phyloP scores from a whole-genome alignment of 2,329 filamentous ascomycete species.

The Drechslerella stenobrocha region DNA sequence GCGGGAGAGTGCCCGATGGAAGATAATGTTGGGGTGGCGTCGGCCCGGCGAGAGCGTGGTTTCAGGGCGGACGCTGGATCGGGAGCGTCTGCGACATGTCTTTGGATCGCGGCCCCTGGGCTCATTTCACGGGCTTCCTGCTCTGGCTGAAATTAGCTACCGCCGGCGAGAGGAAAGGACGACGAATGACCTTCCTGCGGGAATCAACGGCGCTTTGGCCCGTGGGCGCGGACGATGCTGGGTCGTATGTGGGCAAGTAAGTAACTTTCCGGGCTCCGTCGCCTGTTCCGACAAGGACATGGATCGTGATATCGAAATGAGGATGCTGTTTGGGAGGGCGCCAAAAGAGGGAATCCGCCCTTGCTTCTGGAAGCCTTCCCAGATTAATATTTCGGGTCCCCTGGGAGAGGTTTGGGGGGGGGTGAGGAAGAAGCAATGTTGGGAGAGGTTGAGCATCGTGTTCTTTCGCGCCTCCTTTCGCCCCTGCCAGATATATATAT shows the following conservation, averaged over 20 bases:
- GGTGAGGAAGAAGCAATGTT: conserved; percentile 42
- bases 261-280: conserved; percentile 20
- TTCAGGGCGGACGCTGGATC: too few species aligned
- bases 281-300: conserved; percentile 25
- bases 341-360: conserved; percentile 45
- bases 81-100: conserved; percentile 1
- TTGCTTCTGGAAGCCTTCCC: conserved; percentile 49
- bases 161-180: conserved; percentile 4
- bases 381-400: conserved; percentile 43
- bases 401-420: neutral
- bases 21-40: too few species aligned
- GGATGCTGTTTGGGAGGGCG: conserved; percentile 34
- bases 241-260: conserved; percentile 2
- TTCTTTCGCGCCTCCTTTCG: neutral
- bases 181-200: neutral
- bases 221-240: neutral
- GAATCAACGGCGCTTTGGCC: neutral
- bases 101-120: conserved; percentile 1
- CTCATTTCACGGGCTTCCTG: neutral
- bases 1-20: neutral
- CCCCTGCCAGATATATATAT: conserved; percentile 26
- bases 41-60: neutral
- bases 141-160: too few species aligned
- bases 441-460: too few species aligned
- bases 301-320: conserved; percentile 25